Evolutionary conservation across 176 grass and related monocot genomes (phyloP), one percentile per base, ranked within the genome.

Genomic region (Oryza australiensis): DNA sequence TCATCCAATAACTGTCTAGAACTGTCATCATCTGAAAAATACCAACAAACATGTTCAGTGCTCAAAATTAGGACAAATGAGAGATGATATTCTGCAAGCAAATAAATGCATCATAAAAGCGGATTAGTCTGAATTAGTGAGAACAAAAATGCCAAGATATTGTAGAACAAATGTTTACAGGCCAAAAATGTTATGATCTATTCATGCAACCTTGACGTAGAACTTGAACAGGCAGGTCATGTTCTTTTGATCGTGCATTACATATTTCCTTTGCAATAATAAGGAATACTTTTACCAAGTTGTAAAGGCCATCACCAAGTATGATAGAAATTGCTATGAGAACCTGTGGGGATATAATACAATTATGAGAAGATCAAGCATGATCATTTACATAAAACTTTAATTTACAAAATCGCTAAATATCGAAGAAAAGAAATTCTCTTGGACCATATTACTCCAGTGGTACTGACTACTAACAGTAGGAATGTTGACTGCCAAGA

Each of bases 241-340:
- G 3, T 62, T 79, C 27, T 62, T 74, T 88, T 1, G 49, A 62
- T 20, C 74, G 75, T 27, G 2, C 11, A 12, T 16, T 74, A 24
- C 46, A 80, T 5, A 84, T 49, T 68, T 62, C 81, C 53, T 69
- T 84, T 74, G 37, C 28, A 27, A 84, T 80, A 23, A 75, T 3
- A 23, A 84, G 1, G 49, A 88, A 62, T 27, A 84, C 74, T n/a
- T 88, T 88, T 62, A 84, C n/a, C 28, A 88, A 84, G 69, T 88
- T 88, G 24, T 88, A 88, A n/a, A 88, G 62, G 12, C 87, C 87
- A 84, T 88, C 87, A 74, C 87, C 87, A 69, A 88, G 87, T 84
- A 88, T 88, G 75, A 88, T 63, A 68, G 87, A 74, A 49, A 88
- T 84, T 34, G 75, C 87, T 74, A 84, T 46, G 71, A 74, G 80